These are phyloP conservation scores for Camelina hispida DNA, from an alignment of 345 rosid species.

Conservation along the genomic window DNA sequence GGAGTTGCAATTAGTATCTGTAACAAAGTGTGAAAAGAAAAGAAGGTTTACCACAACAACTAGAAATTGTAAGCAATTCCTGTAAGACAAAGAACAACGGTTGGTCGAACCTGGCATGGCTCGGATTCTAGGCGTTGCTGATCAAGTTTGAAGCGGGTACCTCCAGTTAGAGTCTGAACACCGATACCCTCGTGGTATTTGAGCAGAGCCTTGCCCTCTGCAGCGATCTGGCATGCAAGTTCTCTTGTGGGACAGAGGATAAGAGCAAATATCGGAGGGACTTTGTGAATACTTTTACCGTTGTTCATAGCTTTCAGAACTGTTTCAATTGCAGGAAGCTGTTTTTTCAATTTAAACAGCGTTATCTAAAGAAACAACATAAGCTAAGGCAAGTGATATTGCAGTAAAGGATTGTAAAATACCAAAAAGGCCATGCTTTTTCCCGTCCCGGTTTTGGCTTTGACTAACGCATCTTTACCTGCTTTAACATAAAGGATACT, in stretches of 20 bases:
- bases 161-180: constrained; percentile 88
- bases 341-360: constrained; percentile 60
- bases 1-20: constrained; percentile 97
- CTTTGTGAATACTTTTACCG: constrained; percentile 44
- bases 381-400: constrained; percentile 16
- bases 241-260: constrained; percentile 94
- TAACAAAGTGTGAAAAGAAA: constrained; percentile 26
- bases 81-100: background rate
- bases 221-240: constrained; percentile 94
- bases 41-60: constrained; percentile 7
- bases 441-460: constrained; percentile 94
- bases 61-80: background rate
- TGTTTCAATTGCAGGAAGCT: constrained; percentile 99
- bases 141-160: constrained; percentile 91
- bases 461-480: constrained; percentile 92
- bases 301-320: constrained; percentile 67
- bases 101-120: constrained; percentile 79
- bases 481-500: constrained; percentile 40
- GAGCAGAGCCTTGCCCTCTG: constrained; percentile 87
- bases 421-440: constrained; percentile 94
- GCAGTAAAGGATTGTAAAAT: constrained; percentile 38
- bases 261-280: constrained; percentile 65
- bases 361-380: constrained; percentile 42
- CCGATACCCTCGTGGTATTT: constrained; percentile 85
- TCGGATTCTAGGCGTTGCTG: constrained; percentile 80